Evolutionary conservation across 345 rosid species (phyloP), one percentile per base, ranked within the genome.

Genomic region (Odontarrhena argentea): DNA sequence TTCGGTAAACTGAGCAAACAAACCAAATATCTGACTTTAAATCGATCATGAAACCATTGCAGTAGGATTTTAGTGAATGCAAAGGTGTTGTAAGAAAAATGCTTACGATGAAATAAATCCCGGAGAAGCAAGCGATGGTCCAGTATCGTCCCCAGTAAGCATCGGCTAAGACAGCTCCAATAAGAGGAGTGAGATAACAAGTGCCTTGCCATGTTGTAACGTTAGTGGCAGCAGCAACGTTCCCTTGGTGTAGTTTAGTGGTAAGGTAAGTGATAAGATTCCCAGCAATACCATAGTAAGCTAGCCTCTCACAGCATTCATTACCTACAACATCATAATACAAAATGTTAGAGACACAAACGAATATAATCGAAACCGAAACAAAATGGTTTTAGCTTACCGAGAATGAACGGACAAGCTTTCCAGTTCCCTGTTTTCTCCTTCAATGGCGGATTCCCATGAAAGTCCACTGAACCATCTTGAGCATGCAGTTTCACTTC

Each of bases 71-170:
- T n/a, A 30, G 9, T 54, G 25, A 55, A 5, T 14, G 3, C 15
- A 46, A 7, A 32, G 4, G 1, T 7, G 12, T 18, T n/a, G 25
- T 8, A 8, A 8, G 34, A 55, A 2, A 4, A 41, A 58, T 30
- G 28, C 48, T 70, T 82, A 91, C 97, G 58, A 87, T 74, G 75
- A 91, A 85, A 71, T 94, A 91, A 51, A 88, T 81, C 3, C 85
- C 79, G 34, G 97, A 94, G 85, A 94, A 91, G 48, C 78, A 67
- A 69, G 93, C 97, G 7, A 94, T 94, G 0, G 99, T 91, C 96
- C 96, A 84, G 86, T 91, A 94, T 87, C 97, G 73, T 71, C 99
- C 99, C 96, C 96, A 88, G 54, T 85, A 94, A 35, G 97, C 92
- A 85, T 94, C 99, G 26, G 97, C 99, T 51, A 94, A 11, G 18